phyloP scores from a whole-genome alignment of 495 filamentous ascomycete species.

The Apiosordaria backusii region DNA sequence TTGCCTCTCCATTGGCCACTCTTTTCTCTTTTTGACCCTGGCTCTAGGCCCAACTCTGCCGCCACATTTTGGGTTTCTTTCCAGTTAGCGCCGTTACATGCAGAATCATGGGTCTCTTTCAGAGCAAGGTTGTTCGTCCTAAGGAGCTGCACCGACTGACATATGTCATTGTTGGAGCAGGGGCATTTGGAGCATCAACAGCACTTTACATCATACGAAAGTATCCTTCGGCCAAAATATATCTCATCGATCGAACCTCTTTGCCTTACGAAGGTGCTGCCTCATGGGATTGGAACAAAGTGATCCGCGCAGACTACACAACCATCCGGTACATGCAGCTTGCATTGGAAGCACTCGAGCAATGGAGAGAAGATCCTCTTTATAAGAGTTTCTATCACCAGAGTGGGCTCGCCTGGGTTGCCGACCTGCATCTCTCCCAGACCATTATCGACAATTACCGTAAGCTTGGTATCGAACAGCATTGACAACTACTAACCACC shows the following conservation, averaged over 20 bases:
- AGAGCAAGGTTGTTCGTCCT: no score
- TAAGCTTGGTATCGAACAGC: constrained; percentile 40
- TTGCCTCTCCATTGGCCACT: no score
- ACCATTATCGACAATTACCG: constrained; percentile 50
- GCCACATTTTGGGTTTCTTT: no score
- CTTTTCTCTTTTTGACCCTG: no score
- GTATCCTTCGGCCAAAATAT: constrained; percentile 50
- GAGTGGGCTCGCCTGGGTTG: constrained; percentile 53
- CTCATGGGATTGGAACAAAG: constrained; percentile 66
- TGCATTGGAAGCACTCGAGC: constrained; percentile 53
- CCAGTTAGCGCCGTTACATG: no score
- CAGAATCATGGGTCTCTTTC: no score
- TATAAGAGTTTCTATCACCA: constrained; percentile 56
- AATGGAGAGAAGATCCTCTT: constrained; percentile 52
- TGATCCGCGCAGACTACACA: constrained; percentile 62
- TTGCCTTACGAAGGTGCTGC: constrained; percentile 49
- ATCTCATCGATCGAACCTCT: constrained; percentile 55
- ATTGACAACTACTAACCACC: constrained; percentile 39
- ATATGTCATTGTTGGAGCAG: constrained; percentile 60
- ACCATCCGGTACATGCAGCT: constrained; percentile 55
- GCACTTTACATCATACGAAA: constrained; percentile 55
- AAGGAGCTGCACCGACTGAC: no score
- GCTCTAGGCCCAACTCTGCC: no score
- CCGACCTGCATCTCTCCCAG: constrained; percentile 40
- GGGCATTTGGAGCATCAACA: constrained; percentile 64